These are phyloP conservation scores for Nicotiana attenuata DNA, from an alignment of 257 asterid genomes.

Conservation along the genomic window DNA sequence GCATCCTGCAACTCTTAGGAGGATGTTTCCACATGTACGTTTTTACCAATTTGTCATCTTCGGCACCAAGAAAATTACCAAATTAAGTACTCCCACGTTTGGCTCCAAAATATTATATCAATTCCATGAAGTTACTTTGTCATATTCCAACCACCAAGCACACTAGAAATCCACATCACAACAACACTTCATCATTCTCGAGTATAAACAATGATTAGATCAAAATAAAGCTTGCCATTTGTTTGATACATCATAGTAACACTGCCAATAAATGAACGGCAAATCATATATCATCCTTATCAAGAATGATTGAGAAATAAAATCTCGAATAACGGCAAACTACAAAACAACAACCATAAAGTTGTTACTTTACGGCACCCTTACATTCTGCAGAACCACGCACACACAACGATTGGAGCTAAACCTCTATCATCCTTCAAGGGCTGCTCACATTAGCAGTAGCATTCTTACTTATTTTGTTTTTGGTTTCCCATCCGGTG, in stretches of 20 bases:
- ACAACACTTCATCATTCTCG: not conserved
- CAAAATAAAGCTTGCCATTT: not conserved
- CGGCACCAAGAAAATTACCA: not conserved
- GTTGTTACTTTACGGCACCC: not conserved
- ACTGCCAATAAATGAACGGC: not conserved
- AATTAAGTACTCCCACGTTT: not conserved
- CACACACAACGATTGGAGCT: not conserved
- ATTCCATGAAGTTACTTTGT: not conserved
- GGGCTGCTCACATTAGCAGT: not conserved
- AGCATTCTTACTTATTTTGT: not conserved
- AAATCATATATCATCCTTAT: not conserved
- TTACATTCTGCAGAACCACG: not conserved
- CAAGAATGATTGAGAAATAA: not conserved
- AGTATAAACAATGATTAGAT: not conserved
- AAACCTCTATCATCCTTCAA: not conserved
- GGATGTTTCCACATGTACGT: not conserved
- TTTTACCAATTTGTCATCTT: not conserved
- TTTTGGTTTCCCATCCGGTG: no score
- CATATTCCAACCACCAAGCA: not conserved
- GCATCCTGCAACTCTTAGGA: not conserved
- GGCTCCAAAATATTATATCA: not conserved
- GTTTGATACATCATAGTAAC: not conserved
- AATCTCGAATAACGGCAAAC: not conserved
- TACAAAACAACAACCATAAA: not conserved
- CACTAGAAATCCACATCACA: conserved; percentile 1